Percentiles rank a stretch among this genome's conserved stretches.
Conservation (phyloP, 1,284 basidiomycete genomes). For the Pseudozyma tsukubaensis region DNA sequence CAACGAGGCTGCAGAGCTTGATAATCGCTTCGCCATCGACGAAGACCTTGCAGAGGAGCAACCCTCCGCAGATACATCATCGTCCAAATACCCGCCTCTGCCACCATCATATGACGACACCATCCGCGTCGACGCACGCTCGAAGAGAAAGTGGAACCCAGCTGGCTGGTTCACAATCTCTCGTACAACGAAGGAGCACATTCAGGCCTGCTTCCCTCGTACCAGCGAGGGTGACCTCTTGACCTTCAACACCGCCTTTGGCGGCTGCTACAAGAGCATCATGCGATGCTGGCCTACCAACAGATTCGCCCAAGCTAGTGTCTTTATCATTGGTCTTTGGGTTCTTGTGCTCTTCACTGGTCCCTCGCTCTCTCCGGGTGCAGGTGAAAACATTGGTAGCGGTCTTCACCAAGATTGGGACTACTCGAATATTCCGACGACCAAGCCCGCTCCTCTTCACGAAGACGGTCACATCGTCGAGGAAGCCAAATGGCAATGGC, state of each 20-base stretch:
- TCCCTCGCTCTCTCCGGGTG: conserved; percentile 21
- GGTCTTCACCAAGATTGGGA: conserved; percentile 48
- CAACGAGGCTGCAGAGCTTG: conserved; percentile 35
- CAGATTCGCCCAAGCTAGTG: conserved; percentile 54
- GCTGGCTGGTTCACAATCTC: conserved; percentile 44
- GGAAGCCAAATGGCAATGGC: conserved; percentile 49
- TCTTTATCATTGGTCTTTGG: conserved; percentile 58
- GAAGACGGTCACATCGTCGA: conserved; percentile 54
- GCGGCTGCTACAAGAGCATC: conserved; percentile 24
- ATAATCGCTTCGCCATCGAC: conserved; percentile 58
- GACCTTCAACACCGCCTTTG: conserved; percentile 38
- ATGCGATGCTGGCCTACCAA: conserved; percentile 57
- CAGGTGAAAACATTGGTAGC: conserved; percentile 12
- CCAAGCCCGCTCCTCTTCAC: conserved; percentile 50
- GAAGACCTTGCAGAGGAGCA: conserved; percentile 44
- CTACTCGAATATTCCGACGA: conserved; percentile 35
- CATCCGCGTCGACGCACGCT: conserved; percentile 32
- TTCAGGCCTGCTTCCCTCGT: conserved; percentile 47
- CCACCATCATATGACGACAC: conserved; percentile 59
- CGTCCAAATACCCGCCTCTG: conserved; percentile 56
- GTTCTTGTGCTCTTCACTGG: conserved; percentile 56
- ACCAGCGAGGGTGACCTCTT: conserved; percentile 39
- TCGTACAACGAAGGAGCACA: conserved; percentile 44
- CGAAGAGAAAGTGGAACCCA: conserved; percentile 35
- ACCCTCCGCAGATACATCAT: conserved; percentile 12